phyloP scores from a whole-genome alignment of 2,329 filamentous ascomycete genomes.

The Aspergillus sojae region DNA sequence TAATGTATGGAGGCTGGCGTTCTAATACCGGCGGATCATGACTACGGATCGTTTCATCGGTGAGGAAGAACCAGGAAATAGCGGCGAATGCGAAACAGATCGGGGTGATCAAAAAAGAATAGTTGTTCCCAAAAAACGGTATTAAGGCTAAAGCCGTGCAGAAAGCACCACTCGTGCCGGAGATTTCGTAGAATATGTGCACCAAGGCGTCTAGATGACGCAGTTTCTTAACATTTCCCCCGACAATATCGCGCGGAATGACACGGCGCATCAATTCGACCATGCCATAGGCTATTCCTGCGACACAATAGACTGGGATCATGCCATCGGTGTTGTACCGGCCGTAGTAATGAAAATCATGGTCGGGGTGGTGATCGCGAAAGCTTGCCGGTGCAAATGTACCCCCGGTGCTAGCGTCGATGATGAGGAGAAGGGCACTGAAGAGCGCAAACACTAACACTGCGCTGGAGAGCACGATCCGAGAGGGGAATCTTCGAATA shows the following conservation, averaged over 20 bases:
- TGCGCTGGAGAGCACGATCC: slow-evolving; percentile 13
- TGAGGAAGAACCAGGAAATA: slow-evolving; percentile 18
- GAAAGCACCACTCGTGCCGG: slow-evolving; percentile 17
- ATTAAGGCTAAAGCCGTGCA: slow-evolving; percentile 19
- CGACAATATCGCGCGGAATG: slow-evolving; percentile 18
- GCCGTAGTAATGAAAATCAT: slow-evolving; percentile 22
- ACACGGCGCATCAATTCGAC: slow-evolving; percentile 22
- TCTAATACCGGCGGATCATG: slow-evolving; percentile 5
- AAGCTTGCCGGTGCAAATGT: slow-evolving; percentile 13
- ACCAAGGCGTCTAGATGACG: slow-evolving; percentile 19
- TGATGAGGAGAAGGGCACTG: slow-evolving; percentile 20
- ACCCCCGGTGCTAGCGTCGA: slow-evolving; percentile 20
- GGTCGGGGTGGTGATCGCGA: slow-evolving; percentile 13
- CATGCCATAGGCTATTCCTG: slow-evolving; percentile 20
- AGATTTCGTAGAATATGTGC: slow-evolving; percentile 19
- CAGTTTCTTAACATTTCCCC: slow-evolving; percentile 18
- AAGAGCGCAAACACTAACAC: slow-evolving; percentile 17
- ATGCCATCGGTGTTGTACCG: slow-evolving; percentile 19
- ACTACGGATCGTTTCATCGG: slow-evolving; percentile 10
- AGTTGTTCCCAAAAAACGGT: slow-evolving; percentile 19
- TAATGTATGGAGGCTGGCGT: slow-evolving; percentile 13
- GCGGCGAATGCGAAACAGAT: slow-evolving; percentile 15
- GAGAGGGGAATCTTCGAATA: slow-evolving; percentile 19
- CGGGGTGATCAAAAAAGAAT: slow-evolving; percentile 19
- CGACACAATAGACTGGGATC: slow-evolving; percentile 20